Percentiles rank a stretch among this genome's conserved stretches.
phyloP scores from a whole-genome alignment of 306 rosid genomes.

The Vigna unguiculata region DNA sequence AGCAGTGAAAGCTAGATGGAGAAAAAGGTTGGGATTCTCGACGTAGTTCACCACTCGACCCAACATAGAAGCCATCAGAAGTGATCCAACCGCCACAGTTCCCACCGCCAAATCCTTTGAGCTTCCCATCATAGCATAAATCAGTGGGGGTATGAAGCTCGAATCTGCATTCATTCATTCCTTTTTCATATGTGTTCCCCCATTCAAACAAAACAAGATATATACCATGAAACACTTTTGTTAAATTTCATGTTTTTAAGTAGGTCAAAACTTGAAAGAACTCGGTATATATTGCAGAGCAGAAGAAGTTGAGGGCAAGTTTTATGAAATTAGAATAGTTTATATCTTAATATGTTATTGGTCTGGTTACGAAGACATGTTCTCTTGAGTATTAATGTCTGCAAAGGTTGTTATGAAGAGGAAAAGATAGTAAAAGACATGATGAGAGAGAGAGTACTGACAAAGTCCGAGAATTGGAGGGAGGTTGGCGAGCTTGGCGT shows the following conservation, averaged over 20 bases:
- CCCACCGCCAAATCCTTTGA: constrained; percentile 63
- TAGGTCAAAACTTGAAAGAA: neutral
- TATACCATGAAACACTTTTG: neutral
- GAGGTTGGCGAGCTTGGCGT: constrained; percentile 89
- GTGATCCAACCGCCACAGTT: constrained; percentile 62
- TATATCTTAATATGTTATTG: too few species aligned
- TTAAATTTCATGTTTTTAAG: neutral
- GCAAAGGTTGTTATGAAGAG: neutral
- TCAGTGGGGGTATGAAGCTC: constrained; percentile 58
- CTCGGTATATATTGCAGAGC: neutral
- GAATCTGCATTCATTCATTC: constrained; percentile 49
- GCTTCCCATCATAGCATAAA: constrained; percentile 66
- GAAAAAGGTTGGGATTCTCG: constrained; percentile 71
- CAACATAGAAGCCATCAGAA: constrained; percentile 54
- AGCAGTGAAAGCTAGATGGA: constrained; percentile 92
- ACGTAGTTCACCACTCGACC: constrained; percentile 40
- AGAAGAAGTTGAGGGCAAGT: too few species aligned
- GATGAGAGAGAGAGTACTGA: constrained; percentile 6
- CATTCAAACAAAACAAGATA: neutral
- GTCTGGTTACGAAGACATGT: too few species aligned
- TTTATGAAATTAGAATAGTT: too few species aligned
- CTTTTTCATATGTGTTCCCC: neutral
- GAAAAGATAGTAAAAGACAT: neutral
- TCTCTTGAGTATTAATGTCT: neutral
- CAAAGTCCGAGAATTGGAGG: constrained; percentile 97